Conservation (phyloP, 2,329 filamentous ascomycete species). For the Lecanicillium sp. region DNA sequence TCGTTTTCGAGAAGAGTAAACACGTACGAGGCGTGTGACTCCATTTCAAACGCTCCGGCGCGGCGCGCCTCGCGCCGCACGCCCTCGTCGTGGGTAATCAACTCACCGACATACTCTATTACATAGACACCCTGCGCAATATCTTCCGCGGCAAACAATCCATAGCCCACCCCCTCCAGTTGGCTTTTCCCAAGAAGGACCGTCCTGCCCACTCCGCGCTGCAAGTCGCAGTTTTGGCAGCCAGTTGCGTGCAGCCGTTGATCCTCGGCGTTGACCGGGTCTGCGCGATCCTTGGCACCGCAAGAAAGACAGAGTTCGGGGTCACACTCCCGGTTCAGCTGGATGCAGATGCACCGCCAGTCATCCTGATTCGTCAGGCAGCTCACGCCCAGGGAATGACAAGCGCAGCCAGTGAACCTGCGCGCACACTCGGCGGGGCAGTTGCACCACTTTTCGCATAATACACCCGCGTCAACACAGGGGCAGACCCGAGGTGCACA, state of each 20-base stretch:
- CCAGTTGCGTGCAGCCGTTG: conserved; percentile 45
- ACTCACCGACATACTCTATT: conserved; percentile 75
- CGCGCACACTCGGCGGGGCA: conserved; percentile 54
- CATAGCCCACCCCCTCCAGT: conserved; percentile 62
- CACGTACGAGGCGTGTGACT: conserved; percentile 54
- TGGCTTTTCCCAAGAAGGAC: conserved; percentile 63
- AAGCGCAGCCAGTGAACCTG: conserved; percentile 60
- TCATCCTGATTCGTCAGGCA: conserved; percentile 49
- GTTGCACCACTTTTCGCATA: conserved; percentile 66
- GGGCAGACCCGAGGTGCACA: conserved; percentile 53
- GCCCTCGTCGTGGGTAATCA: conserved; percentile 62
- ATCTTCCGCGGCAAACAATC: conserved; percentile 62
- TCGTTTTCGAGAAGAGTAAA: conserved; percentile 52
- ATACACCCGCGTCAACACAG: conserved; percentile 52
- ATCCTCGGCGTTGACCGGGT: conserved; percentile 58
- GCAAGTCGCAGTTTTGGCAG: conserved; percentile 66
- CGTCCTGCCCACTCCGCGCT: conserved; percentile 56
- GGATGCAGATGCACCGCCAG: conserved; percentile 59
- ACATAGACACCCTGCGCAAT: conserved; percentile 64
- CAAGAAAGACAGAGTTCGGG: conserved; percentile 65
- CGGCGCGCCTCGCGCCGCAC: conserved; percentile 57
- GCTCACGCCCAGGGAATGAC: conserved; percentile 49
- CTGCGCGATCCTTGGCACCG: conserved; percentile 58
- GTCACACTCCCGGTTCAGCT: conserved; percentile 72
- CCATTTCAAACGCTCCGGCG: conserved; percentile 51